These are phyloP conservation scores for Phaeosphaeriaceae sp. DNA, from an alignment of 2,329 filamentous ascomycete species.

Conservation along the genomic window DNA sequence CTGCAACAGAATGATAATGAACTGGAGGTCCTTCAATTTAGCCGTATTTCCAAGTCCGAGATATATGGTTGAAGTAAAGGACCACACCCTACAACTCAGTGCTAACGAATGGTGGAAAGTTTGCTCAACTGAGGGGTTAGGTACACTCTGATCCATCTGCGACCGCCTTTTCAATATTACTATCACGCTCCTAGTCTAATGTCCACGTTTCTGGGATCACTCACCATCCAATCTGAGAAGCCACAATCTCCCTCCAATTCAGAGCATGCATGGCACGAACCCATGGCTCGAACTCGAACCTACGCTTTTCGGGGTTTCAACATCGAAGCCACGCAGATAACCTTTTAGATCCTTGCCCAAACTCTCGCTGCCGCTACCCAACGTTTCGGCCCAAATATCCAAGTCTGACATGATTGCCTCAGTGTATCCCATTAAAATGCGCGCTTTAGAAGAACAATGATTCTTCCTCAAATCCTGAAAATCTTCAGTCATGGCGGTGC, in stretches of 20 bases:
- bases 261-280: conserved; percentile 11
- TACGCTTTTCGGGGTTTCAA: conserved; percentile 8
- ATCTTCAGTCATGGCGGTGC: conserved; percentile 8
- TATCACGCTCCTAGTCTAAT: conserved; percentile 7
- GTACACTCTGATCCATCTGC: conserved; percentile 11
- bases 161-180: conserved; percentile 6
- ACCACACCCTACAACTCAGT: background rate
- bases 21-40: too few relatives aligned
- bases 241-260: conserved; percentile 2
- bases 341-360: conserved; percentile 7
- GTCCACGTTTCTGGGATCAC: background rate
- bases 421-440: conserved; percentile 15
- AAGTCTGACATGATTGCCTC: conserved; percentile 15
- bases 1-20: too few relatives aligned
- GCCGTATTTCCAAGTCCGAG: background rate
- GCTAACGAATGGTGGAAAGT: conserved; percentile 2
- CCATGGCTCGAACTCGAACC: conserved; percentile 8
- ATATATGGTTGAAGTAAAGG: background rate
- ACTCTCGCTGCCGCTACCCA: conserved; percentile 7
- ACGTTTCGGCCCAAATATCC: conserved; percentile 6
- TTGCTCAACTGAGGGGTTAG: conserved; percentile 12
- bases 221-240: background rate
- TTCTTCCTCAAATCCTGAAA: conserved; percentile 13
- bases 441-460: conserved; percentile 7
- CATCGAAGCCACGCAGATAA: conserved; percentile 2